Conservation (phyloP, 805 yeast species). For the Kodamaea laetipori region DNA sequence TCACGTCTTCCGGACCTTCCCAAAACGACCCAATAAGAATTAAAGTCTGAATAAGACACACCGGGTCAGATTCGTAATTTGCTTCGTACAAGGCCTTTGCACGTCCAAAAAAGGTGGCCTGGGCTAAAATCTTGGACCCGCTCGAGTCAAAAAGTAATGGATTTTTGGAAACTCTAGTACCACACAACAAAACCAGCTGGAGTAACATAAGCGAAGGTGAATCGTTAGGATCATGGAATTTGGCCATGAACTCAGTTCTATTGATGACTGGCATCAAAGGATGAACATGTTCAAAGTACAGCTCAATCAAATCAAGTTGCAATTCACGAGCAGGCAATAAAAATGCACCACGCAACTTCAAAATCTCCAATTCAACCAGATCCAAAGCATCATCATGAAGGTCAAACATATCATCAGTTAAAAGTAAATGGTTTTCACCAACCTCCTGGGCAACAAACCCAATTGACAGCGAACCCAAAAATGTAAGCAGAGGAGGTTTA, state of each 20-base stretch:
- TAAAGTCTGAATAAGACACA: conserved; percentile 61
- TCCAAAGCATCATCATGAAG: conserved; percentile 41
- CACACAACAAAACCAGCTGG: conserved; percentile 69
- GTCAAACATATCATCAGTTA: conserved; percentile 44
- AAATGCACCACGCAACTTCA: conserved; percentile 70
- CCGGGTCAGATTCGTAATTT: conserved; percentile 64
- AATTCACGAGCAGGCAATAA: conserved; percentile 61
- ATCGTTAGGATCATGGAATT: conserved; percentile 54
- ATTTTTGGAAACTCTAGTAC: conserved; percentile 60
- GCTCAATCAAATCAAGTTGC: conserved; percentile 59
- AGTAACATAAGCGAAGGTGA: conserved; percentile 66
- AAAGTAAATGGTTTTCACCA: conserved; percentile 50
- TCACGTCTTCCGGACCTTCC: conserved; percentile 72
- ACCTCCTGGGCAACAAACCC: conserved; percentile 48
- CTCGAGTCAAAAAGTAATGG: conserved; percentile 52
- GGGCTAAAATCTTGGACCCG: conserved; percentile 55
- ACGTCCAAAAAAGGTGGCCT: conserved; percentile 58
- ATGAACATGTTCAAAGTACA: conserved; percentile 65
- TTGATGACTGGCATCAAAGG: conserved; percentile 71
- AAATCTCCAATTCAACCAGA: conserved; percentile 63
- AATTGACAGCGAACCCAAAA: conserved; percentile 56
- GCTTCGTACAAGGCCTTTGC: conserved; percentile 77
- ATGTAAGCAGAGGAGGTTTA: conserved; percentile 42
- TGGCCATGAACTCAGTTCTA: conserved; percentile 59
- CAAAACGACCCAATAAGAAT: conserved; percentile 66